Conservation (phyloP, 495 filamentous ascomycete genomes). For the Rhypophila decipiens region DNA sequence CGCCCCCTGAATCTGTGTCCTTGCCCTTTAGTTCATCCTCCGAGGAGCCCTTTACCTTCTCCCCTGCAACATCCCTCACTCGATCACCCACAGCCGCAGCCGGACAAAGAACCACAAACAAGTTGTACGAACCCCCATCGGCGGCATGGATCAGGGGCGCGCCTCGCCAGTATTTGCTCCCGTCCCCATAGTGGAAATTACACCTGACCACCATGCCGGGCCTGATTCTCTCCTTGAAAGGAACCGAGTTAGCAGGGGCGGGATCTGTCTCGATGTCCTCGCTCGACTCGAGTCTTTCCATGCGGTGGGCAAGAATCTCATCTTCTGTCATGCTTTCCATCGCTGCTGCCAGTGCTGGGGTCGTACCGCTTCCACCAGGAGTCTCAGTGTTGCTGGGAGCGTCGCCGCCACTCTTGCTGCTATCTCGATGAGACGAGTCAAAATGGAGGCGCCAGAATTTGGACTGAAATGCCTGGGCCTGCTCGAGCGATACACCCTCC, state of each 20-base stretch:
- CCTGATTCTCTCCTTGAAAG: conserved; percentile 25
- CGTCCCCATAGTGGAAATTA: neutral
- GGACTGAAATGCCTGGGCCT: conserved; percentile 25
- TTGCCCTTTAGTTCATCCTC: neutral
- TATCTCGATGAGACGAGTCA: conserved; percentile 16
- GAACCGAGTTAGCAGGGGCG: conserved; percentile 2
- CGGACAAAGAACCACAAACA: conserved; percentile 14
- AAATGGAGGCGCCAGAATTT: conserved; percentile 30
- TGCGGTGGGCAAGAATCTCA: neutral
- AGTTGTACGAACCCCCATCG: neutral
- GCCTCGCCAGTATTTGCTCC: neutral
- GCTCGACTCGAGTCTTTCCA: conserved; percentile 9
- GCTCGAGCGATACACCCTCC: conserved; percentile 12
- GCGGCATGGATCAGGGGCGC: neutral
- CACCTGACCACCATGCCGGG: conserved; percentile 28
- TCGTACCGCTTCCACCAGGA: neutral
- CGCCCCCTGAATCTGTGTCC: no score
- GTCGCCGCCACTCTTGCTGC: neutral
- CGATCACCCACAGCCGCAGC: conserved; percentile 7
- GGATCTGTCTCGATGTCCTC: conserved; percentile 10
- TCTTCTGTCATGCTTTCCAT: neutral
- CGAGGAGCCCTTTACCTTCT: conserved; percentile 5
- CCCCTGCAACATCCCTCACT: conserved; percentile 12
- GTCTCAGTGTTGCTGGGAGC: neutral
- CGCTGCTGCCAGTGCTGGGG: neutral